phyloP scores from a whole-genome alignment of 75 land plant genomes.

The Cupressus sempervirens region DNA sequence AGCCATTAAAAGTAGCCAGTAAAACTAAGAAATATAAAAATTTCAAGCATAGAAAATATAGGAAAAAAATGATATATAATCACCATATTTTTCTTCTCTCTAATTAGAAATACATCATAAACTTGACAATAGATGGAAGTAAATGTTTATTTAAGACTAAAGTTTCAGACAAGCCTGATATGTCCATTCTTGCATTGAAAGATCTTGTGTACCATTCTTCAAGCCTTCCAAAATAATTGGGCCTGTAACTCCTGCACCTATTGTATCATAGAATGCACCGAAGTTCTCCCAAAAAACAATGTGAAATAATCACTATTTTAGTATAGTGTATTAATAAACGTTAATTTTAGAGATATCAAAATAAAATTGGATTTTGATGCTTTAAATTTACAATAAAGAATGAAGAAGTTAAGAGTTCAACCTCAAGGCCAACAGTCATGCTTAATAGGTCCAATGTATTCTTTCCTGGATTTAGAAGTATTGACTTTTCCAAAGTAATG shows the following conservation, averaged over 20 bases:
- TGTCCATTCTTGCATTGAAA: slow-evolving; percentile 41
- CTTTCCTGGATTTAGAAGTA: slow-evolving; percentile 32
- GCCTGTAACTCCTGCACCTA: slow-evolving; percentile 58
- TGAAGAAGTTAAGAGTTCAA: slow-evolving; percentile 13
- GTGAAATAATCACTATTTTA: neutral
- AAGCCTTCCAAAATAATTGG: slow-evolving; percentile 26
- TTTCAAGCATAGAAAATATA: neutral
- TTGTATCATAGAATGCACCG: slow-evolving; percentile 54
- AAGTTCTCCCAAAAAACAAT: slow-evolving; percentile 42
- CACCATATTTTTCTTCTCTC: neutral
- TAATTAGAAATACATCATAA: neutral
- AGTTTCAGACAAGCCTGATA: slow-evolving; percentile 49
- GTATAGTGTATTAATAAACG: neutral
- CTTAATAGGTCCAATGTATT: slow-evolving; percentile 52
- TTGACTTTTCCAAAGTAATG: slow-evolving; percentile 24
- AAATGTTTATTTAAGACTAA: neutral
- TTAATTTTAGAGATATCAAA: neutral
- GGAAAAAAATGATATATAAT: neutral
- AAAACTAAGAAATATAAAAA: neutral
- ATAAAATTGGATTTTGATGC: neutral
- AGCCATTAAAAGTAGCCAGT: neutral
- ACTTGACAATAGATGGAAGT: neutral
- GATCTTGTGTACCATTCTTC: slow-evolving; percentile 29
- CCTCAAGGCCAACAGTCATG: slow-evolving; percentile 69
- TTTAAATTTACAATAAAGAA: neutral